These are phyloP conservation scores for Paraleonurus japonicus DNA, from an alignment of 257 asterid species.

Conservation along the genomic window DNA sequence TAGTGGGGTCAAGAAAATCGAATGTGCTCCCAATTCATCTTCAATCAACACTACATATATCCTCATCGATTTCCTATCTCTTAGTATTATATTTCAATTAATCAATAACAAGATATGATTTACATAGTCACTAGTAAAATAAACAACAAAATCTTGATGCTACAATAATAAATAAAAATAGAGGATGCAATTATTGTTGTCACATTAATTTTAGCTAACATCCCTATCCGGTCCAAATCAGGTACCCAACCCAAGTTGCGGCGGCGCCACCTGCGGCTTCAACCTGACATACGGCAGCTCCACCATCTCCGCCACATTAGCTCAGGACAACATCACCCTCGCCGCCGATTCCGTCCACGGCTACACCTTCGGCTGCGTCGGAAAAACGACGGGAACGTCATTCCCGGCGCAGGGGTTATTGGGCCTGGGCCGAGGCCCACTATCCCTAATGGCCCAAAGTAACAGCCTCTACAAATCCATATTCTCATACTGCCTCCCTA, in stretches of 20 bases:
- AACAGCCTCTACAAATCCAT: slow-evolving; percentile 53
- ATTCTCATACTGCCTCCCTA: slow-evolving; percentile 83
- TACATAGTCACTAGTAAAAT: neutral
- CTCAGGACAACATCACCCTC: slow-evolving; percentile 57
- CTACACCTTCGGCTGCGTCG: slow-evolving; percentile 68
- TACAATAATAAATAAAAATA: too few relatives aligned
- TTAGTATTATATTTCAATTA: too few relatives aligned
- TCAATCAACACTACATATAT: neutral
- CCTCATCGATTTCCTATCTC: neutral
- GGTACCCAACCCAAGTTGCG: slow-evolving; percentile 63
- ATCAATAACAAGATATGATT: too few relatives aligned
- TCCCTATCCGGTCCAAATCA: slow-evolving; percentile 6
- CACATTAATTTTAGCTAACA: neutral
- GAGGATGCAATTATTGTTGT: neutral
- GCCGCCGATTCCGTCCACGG: slow-evolving; percentile 48
- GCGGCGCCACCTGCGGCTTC: slow-evolving; percentile 49
- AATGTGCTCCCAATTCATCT: neutral
- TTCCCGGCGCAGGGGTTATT: slow-evolving; percentile 71
- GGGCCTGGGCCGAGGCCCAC: slow-evolving; percentile 76
- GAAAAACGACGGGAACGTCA: slow-evolving; percentile 45
- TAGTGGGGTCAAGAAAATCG: neutral
- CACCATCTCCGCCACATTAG: slow-evolving; percentile 47
- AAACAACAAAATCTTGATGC: too few relatives aligned
- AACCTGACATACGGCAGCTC: slow-evolving; percentile 75
- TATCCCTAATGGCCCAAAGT: slow-evolving; percentile 62